Base-by-base conservation (phyloP, 768 basidiomycete species). In the Suillus spraguei region DNA sequence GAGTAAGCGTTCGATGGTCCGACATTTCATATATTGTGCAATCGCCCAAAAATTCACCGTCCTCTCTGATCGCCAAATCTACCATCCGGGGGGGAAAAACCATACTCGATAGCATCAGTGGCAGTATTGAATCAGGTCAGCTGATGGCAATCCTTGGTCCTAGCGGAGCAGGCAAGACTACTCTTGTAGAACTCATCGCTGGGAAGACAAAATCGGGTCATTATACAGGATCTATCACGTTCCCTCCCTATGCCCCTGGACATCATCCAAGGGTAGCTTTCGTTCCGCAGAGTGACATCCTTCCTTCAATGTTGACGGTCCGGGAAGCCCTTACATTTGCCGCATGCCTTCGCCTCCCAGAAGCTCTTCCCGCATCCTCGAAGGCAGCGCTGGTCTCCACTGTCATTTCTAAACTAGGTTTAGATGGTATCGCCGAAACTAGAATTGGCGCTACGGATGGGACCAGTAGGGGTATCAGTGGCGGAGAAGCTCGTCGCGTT, bases 101-200 rank as follows among this genome's bases (percentile, higher is more conserved):
- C 86, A 82, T 97, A 17, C 78, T 98, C 46, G 87, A 93, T 69
- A 78, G 79, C 46, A 81, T 95, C 36, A 85, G 77, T 55, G 96
- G 95, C 0, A 74, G 76, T 11, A 85, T 97, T n/a, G 76, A 79
- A 3, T 86, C 93, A 0, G 95, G 96, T 11, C 85, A 91, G 65
- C 87, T 97, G 80, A 88, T 94, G 84, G 92, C 92, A n/a, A 86
- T 97, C 61, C 83, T 98, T 4, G 96, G 96, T 0, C 95, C 96
- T 0, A 92, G 91, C 68, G 95, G 95, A 81, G 93, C 94, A 20
- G 95, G 95, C 49, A 97, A 97, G 75, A 94, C 92, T 0, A 95
- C 95, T 0, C 80, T 98, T 42, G 89, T 97, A 17, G 96, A 99
- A 70, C 86, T 97, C 42, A 84, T 99, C 11, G 92, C 95, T 0